phyloP scores from a whole-genome alignment of 2,329 filamentous ascomycete genomes.

The Lachnellula subtilissima region DNA sequence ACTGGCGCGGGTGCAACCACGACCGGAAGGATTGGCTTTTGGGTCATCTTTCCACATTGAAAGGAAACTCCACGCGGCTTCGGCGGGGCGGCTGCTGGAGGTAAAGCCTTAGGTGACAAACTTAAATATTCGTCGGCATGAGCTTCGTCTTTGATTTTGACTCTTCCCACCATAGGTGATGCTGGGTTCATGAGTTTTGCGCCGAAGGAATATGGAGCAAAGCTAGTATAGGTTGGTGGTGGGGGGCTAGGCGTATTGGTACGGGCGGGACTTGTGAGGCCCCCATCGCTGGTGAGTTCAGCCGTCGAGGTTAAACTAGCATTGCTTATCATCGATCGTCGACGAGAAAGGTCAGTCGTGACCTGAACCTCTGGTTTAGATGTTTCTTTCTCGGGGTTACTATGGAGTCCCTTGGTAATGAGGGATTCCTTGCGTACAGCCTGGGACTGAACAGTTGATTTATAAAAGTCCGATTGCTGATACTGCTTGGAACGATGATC shows the following conservation, averaged over 20 bases:
- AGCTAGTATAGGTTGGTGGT: slow-evolving; percentile 48
- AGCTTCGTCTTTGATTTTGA: slow-evolving; percentile 7
- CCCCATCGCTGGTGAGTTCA: slow-evolving; percentile 92
- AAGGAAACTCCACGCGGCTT: slow-evolving; percentile 92
- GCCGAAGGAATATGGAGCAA: slow-evolving; percentile 25
- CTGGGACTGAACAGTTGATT: slow-evolving; percentile 39
- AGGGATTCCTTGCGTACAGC: slow-evolving; percentile 69
- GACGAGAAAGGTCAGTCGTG: slow-evolving; percentile 35
- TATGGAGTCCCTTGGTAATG: slow-evolving; percentile 77
- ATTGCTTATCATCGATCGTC: slow-evolving; percentile 67
- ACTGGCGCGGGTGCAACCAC: slow-evolving; percentile 31
- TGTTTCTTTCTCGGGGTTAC: slow-evolving; percentile 54
- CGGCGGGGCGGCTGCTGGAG: slow-evolving; percentile 57
- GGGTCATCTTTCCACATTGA: slow-evolving; percentile 52
- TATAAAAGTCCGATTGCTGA: slow-evolving; percentile 27
- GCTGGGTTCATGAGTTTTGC: slow-evolving; percentile 15
- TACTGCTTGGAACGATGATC: slow-evolving; percentile 42
- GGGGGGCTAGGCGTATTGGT: slow-evolving; percentile 86
- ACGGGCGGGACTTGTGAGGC: slow-evolving; percentile 81
- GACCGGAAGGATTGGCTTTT: slow-evolving; percentile 36
- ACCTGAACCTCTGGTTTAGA: slow-evolving; percentile 36
- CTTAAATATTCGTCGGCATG: slow-evolving; percentile 11
- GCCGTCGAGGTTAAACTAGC: slow-evolving; percentile 77
- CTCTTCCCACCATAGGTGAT: slow-evolving; percentile 8
- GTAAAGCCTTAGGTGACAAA: slow-evolving; percentile 42